A percentile compares a stretch with the other conserved stretches of the same genome.
Evolutionary conservation across 768 basidiomycete species (phyloP).

Genomic region (Trametes cingulata): DNA sequence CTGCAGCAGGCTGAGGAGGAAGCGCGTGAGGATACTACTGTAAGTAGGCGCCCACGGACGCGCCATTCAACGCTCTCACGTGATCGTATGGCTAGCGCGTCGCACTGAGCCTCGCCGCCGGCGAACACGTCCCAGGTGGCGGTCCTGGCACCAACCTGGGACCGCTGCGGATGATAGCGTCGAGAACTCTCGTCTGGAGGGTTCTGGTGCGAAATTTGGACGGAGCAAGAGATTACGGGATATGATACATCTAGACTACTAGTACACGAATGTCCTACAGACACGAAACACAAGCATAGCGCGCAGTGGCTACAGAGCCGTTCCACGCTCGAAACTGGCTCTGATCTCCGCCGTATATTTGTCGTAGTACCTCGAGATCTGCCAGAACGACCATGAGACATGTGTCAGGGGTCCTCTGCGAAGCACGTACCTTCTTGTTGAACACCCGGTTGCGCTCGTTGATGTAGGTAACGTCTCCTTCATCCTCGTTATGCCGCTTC

Average conservation of each 20-base stretch:
- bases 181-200: no score
- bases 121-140: no score
- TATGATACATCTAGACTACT: constrained; percentile 3
- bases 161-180: no score
- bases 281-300: not conserved
- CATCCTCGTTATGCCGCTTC: constrained; percentile 87
- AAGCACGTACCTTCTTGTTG: constrained; percentile 81
- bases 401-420: no score
- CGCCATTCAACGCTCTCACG: constrained; percentile 14
- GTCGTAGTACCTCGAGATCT: constrained; percentile 96
- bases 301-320: constrained; percentile 62
- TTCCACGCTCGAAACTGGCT: constrained; percentile 97
- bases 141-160: no score
- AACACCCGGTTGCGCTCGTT: constrained; percentile 98
- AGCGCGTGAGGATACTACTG: not conserved
- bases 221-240: not conserved
- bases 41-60: constrained; percentile 1
- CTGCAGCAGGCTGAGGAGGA: no score
- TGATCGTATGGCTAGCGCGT: not conserved
- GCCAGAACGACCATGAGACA: not conserved
- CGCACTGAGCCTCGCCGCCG: no score
- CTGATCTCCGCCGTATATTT: constrained; percentile 96
- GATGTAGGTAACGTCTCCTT: constrained; percentile 98
- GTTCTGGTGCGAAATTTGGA: no score
- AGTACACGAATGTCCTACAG: constrained; percentile 7